Conservation (phyloP, 1,284 basidiomycete genomes). For the Agroathelia rolfsii region DNA sequence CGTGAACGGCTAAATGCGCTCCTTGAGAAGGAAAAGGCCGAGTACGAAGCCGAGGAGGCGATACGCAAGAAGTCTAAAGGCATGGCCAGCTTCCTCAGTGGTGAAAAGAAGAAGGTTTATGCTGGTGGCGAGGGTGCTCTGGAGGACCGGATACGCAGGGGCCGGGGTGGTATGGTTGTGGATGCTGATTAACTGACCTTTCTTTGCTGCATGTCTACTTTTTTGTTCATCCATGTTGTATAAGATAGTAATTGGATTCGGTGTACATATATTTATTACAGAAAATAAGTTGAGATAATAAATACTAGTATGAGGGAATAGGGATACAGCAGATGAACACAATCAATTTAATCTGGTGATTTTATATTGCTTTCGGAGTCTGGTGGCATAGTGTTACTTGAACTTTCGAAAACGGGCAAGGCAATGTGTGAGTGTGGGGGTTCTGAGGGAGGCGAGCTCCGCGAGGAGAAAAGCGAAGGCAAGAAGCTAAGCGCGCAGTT, state of each 20-base stretch:
- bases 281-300: background rate
- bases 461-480: too few relatives aligned
- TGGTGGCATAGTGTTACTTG: too few relatives aligned
- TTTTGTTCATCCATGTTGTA: conserved; percentile 1
- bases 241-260: conserved; percentile 2
- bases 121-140: conserved; percentile 65
- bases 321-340: conserved; percentile 1
- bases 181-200: conserved; percentile 40
- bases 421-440: too few relatives aligned
- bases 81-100: conserved; percentile 61
- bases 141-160: conserved; percentile 64
- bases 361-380: too few relatives aligned
- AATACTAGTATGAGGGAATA: background rate
- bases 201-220: background rate
- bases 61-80: conserved; percentile 56
- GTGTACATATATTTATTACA: conserved; percentile 4
- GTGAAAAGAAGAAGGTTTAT: conserved; percentile 72
- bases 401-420: too few relatives aligned
- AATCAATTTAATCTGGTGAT: too few relatives aligned
- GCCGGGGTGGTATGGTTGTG: conserved; percentile 51
- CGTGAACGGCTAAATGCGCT: conserved; percentile 53
- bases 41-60: conserved; percentile 54
- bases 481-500: too few relatives aligned
- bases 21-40: conserved; percentile 64
- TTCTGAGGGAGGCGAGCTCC: too few relatives aligned